Base-by-base conservation (phyloP, 257 asterid species). In the Scutellaria minor region DNA sequence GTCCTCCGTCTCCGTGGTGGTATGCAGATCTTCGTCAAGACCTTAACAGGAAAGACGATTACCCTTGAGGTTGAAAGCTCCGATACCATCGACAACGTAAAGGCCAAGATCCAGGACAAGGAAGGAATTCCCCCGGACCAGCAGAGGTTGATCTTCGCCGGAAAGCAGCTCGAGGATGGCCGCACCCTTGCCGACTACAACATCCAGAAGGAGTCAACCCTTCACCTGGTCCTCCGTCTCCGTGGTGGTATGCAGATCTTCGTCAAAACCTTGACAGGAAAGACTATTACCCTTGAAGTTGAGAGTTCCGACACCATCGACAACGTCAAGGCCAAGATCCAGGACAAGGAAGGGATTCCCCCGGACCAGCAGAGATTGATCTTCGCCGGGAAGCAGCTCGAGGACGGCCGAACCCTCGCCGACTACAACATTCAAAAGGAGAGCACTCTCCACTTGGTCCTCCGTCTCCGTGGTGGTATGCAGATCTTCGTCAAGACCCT, bases 281-380 rank as follows among this genome's bases (percentile, higher is more conserved):
- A 88, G 61, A 88, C 93, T 0, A 87, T 87, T 5, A 83, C 74
- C 22, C 68, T 86, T 0, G 88, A 83, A 35, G 90, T 85, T 0
- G 90, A 85, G 42, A 81, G 86, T 61, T 85, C 90, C 0, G 90
- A 85, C 82, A 85, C 88, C 10, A 83, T 85, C 3, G 90, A 85
- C 61, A 85, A 85, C 0, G 90, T 85, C 0, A 85, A 85, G 64
- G 83, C 90, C 7, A 85, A 85, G 75, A 85, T 85, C 76, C 90
- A 85, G 67, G 90, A 85, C 50, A 89, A 89, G 89, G 94, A 90
- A 42, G 96, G 96, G 0, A 90, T 90, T 8, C 94, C 95, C 5
- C 95, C 95, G 6, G 96, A 90, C 77, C 96, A 90, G 85, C 96
- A 90, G 80, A 82, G 95, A 75, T 4, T 88, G 9, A 88, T 88